Base-by-base conservation (phyloP, 2,329 filamentous ascomycete species). In the Claviceps africana region DNA sequence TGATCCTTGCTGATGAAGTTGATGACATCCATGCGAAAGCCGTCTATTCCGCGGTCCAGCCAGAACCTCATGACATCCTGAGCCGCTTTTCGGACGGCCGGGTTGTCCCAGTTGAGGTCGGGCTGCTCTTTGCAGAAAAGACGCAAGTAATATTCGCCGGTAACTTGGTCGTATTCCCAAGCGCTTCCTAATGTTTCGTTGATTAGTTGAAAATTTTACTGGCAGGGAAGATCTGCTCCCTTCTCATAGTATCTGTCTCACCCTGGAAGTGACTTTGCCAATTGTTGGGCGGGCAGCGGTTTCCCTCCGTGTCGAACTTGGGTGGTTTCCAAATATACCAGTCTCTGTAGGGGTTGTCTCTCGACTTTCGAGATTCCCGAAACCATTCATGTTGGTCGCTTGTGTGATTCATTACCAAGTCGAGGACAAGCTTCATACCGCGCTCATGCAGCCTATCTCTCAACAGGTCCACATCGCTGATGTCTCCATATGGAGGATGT, bases 41-140 rank as follows among this genome's bases (percentile, higher is more conserved):
- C 82, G 53, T 82, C 77, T 0, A 79, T 76, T 2, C 83, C 84
- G 40, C 78, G 77, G 55, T 85, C 72, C 2, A 88, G 75, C 85
- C 85, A 89, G 67, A 88, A 89, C 22, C 76, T 74, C 73, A 87
- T 83, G 22, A 82, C 75, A 42, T 82, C 72, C 62, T 87, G 82
- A 2, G 86, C 81, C 2, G 81, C 82, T 52, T 76, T 67, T 35
- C 83, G 76, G 3, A 86, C 80, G 0, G 75, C 74, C 0, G 74
- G 72, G 59, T 84, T 83, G 61, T 88, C 82, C 85, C 85, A 89
- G 67, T 89, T 89, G 42, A 90, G 75, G 57, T 89, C 86, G 0
- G 86, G 85, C 62, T 88, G 85, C 57, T 84, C 78, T 4, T 74
- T 75, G 43, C 78, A 78, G 65, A 86, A 90, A 31, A 89, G 74